phyloP scores from a whole-genome alignment of 2,329 filamentous ascomycete species.

The Bipolaris victoriae region DNA sequence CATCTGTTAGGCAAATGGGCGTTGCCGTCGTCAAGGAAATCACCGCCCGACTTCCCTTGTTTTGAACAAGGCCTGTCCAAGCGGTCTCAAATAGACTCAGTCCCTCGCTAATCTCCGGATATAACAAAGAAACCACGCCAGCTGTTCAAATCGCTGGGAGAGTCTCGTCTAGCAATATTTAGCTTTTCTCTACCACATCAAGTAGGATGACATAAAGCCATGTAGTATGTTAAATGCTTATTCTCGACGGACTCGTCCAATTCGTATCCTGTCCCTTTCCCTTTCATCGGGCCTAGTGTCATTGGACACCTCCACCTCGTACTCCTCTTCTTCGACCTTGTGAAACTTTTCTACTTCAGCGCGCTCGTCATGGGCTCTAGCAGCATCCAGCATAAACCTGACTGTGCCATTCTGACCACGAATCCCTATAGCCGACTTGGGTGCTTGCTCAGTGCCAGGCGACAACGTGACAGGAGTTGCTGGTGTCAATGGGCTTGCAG shows the following conservation, averaged over 20 bases:
- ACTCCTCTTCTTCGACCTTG: slow-evolving; percentile 76
- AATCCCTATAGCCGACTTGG: slow-evolving; percentile 44
- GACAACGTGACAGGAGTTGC: slow-evolving; percentile 56
- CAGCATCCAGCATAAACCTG: slow-evolving; percentile 85
- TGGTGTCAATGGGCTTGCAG: slow-evolving; percentile 46
- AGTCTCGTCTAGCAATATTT: background rate
- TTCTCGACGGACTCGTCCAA: slow-evolving; percentile 40
- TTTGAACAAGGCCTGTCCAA: no score
- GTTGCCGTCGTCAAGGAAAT: no score
- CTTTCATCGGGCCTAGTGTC: slow-evolving; percentile 24
- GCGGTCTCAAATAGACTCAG: no score
- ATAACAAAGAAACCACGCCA: background rate
- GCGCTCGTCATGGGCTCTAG: slow-evolving; percentile 74
- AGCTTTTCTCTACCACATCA: background rate
- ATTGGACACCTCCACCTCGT: slow-evolving; percentile 69
- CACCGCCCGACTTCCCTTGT: no score
- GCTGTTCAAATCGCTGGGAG: no score
- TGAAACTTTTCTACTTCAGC: slow-evolving; percentile 71
- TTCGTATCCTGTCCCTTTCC: slow-evolving; percentile 27
- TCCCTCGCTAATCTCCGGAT: background rate
- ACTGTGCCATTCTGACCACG: slow-evolving; percentile 73
- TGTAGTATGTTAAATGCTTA: slow-evolving; percentile 4
- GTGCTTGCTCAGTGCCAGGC: slow-evolving; percentile 42
- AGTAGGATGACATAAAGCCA: background rate
- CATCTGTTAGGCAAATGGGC: no score